Evolutionary conservation across 2,329 filamentous ascomycete genomes (phyloP).

Genomic region (Fusarium sacchari): DNA sequence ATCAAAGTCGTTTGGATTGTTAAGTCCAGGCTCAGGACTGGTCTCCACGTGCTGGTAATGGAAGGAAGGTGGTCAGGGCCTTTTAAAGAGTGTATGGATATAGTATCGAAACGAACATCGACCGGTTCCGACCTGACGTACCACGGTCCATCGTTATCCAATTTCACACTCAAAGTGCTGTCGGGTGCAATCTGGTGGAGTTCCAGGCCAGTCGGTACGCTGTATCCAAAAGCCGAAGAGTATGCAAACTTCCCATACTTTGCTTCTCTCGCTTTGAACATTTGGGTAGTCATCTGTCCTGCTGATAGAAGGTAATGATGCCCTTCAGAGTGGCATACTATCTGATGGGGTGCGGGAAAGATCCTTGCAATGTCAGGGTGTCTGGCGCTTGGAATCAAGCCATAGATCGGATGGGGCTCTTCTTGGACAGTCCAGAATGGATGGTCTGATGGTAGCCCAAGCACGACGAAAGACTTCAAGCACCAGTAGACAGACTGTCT

Average conservation of each 20-base stretch:
- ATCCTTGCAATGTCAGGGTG: neutral
- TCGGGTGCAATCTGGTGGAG: slow-evolving; percentile 49
- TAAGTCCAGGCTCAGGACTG: slow-evolving; percentile 37
- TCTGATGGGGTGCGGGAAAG: slow-evolving; percentile 52
- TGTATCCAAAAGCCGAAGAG: slow-evolving; percentile 58
- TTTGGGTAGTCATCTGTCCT: slow-evolving; percentile 51
- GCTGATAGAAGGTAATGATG: slow-evolving; percentile 56
- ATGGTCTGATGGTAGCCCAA: slow-evolving; percentile 50
- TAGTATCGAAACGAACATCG: neutral
- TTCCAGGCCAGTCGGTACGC: slow-evolving; percentile 51
- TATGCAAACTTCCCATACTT: slow-evolving; percentile 61
- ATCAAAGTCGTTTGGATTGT: slow-evolving; percentile 42
- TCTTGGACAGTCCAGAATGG: slow-evolving; percentile 59
- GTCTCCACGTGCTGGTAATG: slow-evolving; percentile 3
- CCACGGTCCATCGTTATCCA: slow-evolving; percentile 46
- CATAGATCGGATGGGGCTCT: slow-evolving; percentile 31
- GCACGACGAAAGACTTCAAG: slow-evolving; percentile 58
- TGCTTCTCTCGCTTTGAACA: slow-evolving; percentile 53
- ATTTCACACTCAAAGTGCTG: slow-evolving; percentile 43
- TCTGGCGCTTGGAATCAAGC: neutral
- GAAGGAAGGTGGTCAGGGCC: neutral
- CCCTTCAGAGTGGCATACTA: slow-evolving; percentile 52
- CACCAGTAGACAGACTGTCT: slow-evolving; percentile 66
- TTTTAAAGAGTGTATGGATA: neutral
- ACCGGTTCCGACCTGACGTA: slow-evolving; percentile 41